phyloP scores from a whole-genome alignment of 2,329 filamentous ascomycete species.

The Penicillium psychrosexuale region DNA sequence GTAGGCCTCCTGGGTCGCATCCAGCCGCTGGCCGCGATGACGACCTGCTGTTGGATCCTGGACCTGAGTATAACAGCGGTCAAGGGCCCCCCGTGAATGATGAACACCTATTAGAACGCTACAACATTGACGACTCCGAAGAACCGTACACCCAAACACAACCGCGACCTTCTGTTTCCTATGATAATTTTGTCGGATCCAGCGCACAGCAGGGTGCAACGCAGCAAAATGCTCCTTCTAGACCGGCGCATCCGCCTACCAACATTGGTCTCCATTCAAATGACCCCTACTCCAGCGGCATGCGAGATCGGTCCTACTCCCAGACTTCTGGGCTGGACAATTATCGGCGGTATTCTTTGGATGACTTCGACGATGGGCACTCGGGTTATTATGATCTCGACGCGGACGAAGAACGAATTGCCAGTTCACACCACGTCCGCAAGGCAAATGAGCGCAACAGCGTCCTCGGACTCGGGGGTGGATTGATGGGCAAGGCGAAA shows the following conservation, averaged over 20 bases:
- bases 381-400: slow-evolving; percentile 75
- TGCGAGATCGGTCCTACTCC: slow-evolving; percentile 52
- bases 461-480: slow-evolving; percentile 80
- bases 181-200: slow-evolving; percentile 87
- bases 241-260: slow-evolving; percentile 27
- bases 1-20: slow-evolving; percentile 54
- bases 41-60: slow-evolving; percentile 43
- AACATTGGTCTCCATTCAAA: slow-evolving; percentile 36
- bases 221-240: slow-evolving; percentile 41
- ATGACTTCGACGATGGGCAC: slow-evolving; percentile 77
- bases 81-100: slow-evolving; percentile 77
- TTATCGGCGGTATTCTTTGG: slow-evolving; percentile 85
- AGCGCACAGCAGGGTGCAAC: slow-evolving; percentile 50
- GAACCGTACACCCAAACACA: slow-evolving; percentile 50
- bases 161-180: slow-evolving; percentile 80
- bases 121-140: slow-evolving; percentile 66
- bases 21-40: slow-evolving; percentile 44
- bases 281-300: slow-evolving; percentile 38
- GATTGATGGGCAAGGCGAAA: slow-evolving; percentile 81
- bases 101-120: slow-evolving; percentile 72
- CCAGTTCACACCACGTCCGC: slow-evolving; percentile 47
- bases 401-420: slow-evolving; percentile 55
- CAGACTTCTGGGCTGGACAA: slow-evolving; percentile 82
- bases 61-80: slow-evolving; percentile 64
- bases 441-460: slow-evolving; percentile 79